phyloP scores from a whole-genome alignment of 805 yeast genomes.

The Dipodascus albidus region DNA sequence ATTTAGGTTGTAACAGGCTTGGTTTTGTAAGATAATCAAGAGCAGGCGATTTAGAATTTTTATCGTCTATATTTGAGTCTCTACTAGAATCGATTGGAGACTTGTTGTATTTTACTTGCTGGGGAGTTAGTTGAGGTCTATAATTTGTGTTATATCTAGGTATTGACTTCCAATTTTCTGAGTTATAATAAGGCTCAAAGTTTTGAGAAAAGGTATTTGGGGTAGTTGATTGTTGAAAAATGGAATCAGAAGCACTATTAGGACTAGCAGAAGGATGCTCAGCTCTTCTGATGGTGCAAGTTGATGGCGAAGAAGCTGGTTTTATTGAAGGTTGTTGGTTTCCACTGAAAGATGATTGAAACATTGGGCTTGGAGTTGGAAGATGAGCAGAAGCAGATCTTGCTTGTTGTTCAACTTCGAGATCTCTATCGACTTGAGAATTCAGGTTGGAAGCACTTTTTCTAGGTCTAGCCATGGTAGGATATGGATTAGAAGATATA shows the following conservation, averaged over 20 bases:
- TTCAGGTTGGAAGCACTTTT: not conserved
- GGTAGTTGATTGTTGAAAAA: too few relatives aligned
- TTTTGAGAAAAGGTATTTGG: too few relatives aligned
- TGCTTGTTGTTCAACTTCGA: not conserved
- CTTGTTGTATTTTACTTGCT: not conserved
- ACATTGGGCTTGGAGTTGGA: not conserved
- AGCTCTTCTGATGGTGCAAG: not conserved
- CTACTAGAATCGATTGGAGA: not conserved
- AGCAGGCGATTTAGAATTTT: not conserved
- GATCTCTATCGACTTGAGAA: not conserved
- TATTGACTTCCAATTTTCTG: not conserved
- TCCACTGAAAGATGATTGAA: not conserved
- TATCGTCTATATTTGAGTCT: not conserved
- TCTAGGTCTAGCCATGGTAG: slow-evolving; percentile 13
- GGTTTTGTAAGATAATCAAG: not conserved
- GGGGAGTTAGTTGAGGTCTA: not conserved
- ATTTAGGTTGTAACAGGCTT: not conserved
- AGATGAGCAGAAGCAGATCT: not conserved
- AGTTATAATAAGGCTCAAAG: too few relatives aligned
- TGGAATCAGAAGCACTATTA: too few relatives aligned
- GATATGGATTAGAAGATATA: slow-evolving; percentile 12
- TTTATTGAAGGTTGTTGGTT: not conserved
- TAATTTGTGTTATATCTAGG: not conserved
- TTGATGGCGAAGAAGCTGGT: not conserved
- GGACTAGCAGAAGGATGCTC: not conserved